Evolutionary conservation across 768 basidiomycete species (phyloP).

Genomic region (Sporobolomyces pararoseus): DNA sequence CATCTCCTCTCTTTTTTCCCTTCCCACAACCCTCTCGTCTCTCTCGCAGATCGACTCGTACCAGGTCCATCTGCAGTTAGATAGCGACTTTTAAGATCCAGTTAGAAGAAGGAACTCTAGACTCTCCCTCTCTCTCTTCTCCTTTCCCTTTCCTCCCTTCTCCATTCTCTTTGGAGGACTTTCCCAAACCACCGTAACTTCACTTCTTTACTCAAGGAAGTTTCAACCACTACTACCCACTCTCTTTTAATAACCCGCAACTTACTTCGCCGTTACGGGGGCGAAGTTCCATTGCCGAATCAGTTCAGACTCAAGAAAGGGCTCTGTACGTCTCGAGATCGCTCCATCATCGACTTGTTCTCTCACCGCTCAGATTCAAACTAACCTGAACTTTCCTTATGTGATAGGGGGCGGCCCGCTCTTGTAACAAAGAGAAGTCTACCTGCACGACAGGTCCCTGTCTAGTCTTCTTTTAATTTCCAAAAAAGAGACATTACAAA

Average conservation of each 20-base stretch:
- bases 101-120: background rate
- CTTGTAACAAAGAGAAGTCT: conserved; percentile 28
- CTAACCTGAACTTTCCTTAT: too few species aligned
- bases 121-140: background rate
- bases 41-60: conserved; percentile 9
- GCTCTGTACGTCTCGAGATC: conserved; percentile 14
- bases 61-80: background rate
- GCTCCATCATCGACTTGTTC: too few species aligned
- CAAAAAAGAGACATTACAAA: background rate
- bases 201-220: conserved; percentile 13
- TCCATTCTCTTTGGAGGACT: background rate
- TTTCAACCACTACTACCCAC: too few species aligned
- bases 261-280: conserved; percentile 30
- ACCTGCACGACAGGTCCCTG: conserved; percentile 29
- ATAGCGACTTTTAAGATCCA: background rate
- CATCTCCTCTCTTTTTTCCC: background rate
- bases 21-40: background rate
- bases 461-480: background rate
- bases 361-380: too few species aligned
- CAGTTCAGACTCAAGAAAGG: conserved; percentile 6
- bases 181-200: background rate
- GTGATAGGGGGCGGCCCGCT: conserved; percentile 36
- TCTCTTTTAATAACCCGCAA: conserved; percentile 25
- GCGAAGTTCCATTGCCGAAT: conserved; percentile 22
- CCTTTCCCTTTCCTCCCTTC: background rate